Base-by-base conservation (phyloP, 2,329 filamentous ascomycete species). In the Cercospora janseana region DNA sequence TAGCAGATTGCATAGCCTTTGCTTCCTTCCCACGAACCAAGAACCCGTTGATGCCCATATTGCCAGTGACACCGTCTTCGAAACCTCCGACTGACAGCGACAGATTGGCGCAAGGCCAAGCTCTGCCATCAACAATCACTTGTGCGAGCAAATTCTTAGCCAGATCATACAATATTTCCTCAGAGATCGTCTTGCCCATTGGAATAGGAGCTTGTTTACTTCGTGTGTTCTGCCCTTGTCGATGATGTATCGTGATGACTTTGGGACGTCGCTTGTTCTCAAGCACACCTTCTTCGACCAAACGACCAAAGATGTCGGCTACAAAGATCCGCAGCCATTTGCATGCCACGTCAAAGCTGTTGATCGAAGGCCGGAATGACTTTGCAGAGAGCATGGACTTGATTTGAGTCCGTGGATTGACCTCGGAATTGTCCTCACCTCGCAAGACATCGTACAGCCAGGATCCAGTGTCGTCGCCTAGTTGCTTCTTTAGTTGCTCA, bases 371-470 rank as follows among this genome's bases (percentile, higher is more conserved):
- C 20, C 88, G 79, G 64, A 98, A 98, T 0, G 90, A 94, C 67
- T 98, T 98, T 15, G 93, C 91, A 1, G 90, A 96, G 10, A 97
- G 76, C 91, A 98, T 97, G 12, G 87, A 93, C 68, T 97, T 96
- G 73, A 96, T 95, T 63, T 93, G 88, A 1, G 90, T 95, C 44
- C 92, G 79, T 21, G 89, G 81, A 63, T 89, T 96, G 58, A 98
- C 89, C 69, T 96, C 91, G 61, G 86, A 93, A 42, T 76, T 75
- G 67, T 98, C 93, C 54, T 91, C 82, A 1, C 93, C 93, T 8
- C 93, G 82, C 46, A 97, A 85, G 8, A 85, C 86, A 47, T 86
- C 82, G 70, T 95, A 86, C 8, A 97, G 75, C 90, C 91, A 96
- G 3, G 78, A 75, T 1, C 88, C 92, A 0, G 87, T 93, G 35